Percentiles rank a stretch among this genome's conserved stretches.
These are phyloP conservation scores for Ceratocystis diversiconidia DNA, from an alignment of 2,329 filamentous ascomycete species.

Conservation along the genomic window DNA sequence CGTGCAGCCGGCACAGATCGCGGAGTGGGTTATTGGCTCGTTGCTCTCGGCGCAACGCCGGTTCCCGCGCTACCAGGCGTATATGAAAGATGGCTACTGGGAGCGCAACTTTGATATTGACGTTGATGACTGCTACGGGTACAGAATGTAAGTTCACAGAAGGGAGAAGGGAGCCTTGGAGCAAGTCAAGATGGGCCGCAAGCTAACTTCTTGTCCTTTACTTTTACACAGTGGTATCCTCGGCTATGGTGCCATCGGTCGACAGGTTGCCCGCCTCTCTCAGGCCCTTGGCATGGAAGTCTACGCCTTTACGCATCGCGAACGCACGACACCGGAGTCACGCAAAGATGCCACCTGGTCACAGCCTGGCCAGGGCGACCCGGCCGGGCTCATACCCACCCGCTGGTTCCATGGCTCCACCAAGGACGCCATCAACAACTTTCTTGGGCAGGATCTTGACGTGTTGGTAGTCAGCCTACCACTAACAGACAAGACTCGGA, in stretches of 20 bases:
- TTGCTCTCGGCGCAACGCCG: constrained; percentile 36
- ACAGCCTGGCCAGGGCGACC: constrained; percentile 49
- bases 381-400: constrained; percentile 33
- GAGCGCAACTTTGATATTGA: constrained; percentile 23
- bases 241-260: constrained; percentile 41
- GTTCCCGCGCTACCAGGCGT: constrained; percentile 34
- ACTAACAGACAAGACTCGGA: constrained; percentile 33
- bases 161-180: not conserved
- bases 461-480: constrained; percentile 39
- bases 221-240: constrained; percentile 32
- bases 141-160: constrained; percentile 33
- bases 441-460: constrained; percentile 37
- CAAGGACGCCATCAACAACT: constrained; percentile 33
- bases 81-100: constrained; percentile 34
- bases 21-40: constrained; percentile 42
- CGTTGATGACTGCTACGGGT: constrained; percentile 32
- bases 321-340: constrained; percentile 51
- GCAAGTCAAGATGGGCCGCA: not conserved
- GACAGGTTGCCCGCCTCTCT: constrained; percentile 41
- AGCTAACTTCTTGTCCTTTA: not conserved
- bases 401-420: constrained; percentile 37
- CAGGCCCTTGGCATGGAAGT: constrained; percentile 56
- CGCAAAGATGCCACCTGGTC: constrained; percentile 51
- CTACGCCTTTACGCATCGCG: constrained; percentile 59
- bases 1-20: constrained; percentile 43